Base-by-base conservation (phyloP, 2,329 filamentous ascomycete species). In the Scortechinia acanthostroma region DNA sequence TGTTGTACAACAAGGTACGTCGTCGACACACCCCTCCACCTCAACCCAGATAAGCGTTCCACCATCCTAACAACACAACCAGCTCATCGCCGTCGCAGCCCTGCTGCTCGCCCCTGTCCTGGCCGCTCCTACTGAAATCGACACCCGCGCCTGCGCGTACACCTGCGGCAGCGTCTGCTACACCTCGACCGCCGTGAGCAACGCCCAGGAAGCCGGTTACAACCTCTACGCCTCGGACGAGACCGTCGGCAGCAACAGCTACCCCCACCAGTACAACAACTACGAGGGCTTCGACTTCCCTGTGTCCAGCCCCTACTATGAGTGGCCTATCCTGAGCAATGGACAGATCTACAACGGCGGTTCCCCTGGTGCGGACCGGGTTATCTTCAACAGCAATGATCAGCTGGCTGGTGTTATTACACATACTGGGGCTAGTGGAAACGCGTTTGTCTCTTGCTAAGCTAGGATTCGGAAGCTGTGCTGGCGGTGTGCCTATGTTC, bases 391-490 rank as follows among this genome's bases (percentile, higher is more conserved):
- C 55, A 62, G 53, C 0, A 49, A 62, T n/a, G 71, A 78, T 33
- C 48, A 65, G 25, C 69, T 74, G 43, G 79, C 80, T 30, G 72
- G 73, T 21, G 61, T 76, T 22, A 83, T 86, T 52, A 86, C 81
- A 1, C 81, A 86, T 55, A 81, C 74, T 16, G 80, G 81, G 10
- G 80, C 80, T 14, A 76, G 70, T 49, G 76, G 75, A 3, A 76
- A 83, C 55, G 63, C 73, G 57, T 86, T 86, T 61, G 76, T 84
- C 47, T 69, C 62, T n/a, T 85, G 80, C 54, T 49, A 42, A n/a
- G 10, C 48, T 49, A 46, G 42, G 14, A 5, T 47, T 51, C 48
- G n/a, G n/a, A n/a, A n/a, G n/a, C n/a, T n/a, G n/a, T n/a, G n/a
- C n/a, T n/a, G n/a, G n/a, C n/a, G n/a, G n/a, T n/a, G n/a, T n/a